phyloP scores from a whole-genome alignment of 495 filamentous ascomycete species.

The Tetracladium marchalianum region DNA sequence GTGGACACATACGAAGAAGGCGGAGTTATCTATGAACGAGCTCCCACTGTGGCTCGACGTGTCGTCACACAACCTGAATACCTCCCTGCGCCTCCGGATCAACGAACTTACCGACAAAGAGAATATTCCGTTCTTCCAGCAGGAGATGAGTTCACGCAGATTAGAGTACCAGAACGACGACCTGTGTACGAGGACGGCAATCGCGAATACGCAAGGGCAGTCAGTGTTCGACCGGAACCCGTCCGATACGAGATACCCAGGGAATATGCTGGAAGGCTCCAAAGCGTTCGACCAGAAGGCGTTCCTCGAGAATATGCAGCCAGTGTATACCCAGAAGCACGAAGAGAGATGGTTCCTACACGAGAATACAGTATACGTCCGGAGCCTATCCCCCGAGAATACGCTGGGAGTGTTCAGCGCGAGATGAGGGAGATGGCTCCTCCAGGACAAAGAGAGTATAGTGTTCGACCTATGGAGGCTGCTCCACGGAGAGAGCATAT shows the following conservation, averaged over 20 bases:
- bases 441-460: slow-evolving; percentile 30
- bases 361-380: slow-evolving; percentile 33
- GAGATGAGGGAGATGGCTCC: slow-evolving; percentile 30
- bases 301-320: slow-evolving; percentile 31
- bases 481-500: slow-evolving; percentile 7
- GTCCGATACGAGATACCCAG: slow-evolving; percentile 44
- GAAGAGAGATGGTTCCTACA: slow-evolving; percentile 23
- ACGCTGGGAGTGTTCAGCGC: slow-evolving; percentile 28
- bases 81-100: slow-evolving; percentile 11
- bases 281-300: slow-evolving; percentile 32
- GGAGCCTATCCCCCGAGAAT: slow-evolving; percentile 31
- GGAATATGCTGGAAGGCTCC: slow-evolving; percentile 24
- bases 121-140: slow-evolving; percentile 34
- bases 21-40: slow-evolving; percentile 30
- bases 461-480: slow-evolving; percentile 24
- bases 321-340: slow-evolving; percentile 28
- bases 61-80: slow-evolving; percentile 46
- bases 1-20: slow-evolving; percentile 37
- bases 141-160: slow-evolving; percentile 27
- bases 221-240: slow-evolving; percentile 47
- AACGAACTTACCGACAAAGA: slow-evolving; percentile 39
- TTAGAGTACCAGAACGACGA: slow-evolving; percentile 27
- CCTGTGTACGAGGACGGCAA: slow-evolving; percentile 26
- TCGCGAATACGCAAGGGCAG: slow-evolving; percentile 43
- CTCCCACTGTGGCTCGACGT: slow-evolving; percentile 29